Evolutionary conservation across 108 stramenopile genomes (phyloP).

Genomic region (Bacterosira constricta): DNA sequence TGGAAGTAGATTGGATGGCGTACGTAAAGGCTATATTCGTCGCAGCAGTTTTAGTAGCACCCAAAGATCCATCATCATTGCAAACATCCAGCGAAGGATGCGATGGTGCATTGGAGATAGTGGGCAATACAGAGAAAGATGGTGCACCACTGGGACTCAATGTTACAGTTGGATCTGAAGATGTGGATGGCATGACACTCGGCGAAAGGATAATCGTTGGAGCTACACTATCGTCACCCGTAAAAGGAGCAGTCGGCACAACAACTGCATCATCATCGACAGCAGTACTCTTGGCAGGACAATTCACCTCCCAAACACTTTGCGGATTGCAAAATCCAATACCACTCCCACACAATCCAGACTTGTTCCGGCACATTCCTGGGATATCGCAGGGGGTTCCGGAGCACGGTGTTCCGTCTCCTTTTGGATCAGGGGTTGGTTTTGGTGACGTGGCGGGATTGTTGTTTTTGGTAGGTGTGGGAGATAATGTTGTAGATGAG

Average conservation of each 20-base stretch:
- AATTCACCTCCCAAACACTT: conserved; percentile 33
- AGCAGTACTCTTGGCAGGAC: conserved; percentile 7
- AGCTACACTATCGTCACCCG: no score
- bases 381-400: conserved; percentile 23
- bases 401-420: conserved; percentile 48
- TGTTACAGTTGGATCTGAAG: no score
- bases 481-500: no score
- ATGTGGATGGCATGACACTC: no score
- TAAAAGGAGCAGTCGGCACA: neutral
- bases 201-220: no score
- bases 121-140: neutral
- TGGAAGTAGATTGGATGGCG: conserved; percentile 20
- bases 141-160: no score
- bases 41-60: conserved; percentile 4
- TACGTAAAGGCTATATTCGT: conserved; percentile 23
- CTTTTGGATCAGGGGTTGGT: conserved; percentile 37
- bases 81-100: conserved; percentile 19
- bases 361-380: conserved; percentile 46
- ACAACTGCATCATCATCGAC: neutral
- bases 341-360: conserved; percentile 46
- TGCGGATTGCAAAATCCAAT: conserved; percentile 45
- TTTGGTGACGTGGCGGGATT: conserved; percentile 1
- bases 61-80: conserved; percentile 40
- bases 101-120: neutral
- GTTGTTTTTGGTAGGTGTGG: no score